Evolutionary conservation across 2,329 filamentous ascomycete species (phyloP).

Genomic region (Trichophyton benhamiae): DNA sequence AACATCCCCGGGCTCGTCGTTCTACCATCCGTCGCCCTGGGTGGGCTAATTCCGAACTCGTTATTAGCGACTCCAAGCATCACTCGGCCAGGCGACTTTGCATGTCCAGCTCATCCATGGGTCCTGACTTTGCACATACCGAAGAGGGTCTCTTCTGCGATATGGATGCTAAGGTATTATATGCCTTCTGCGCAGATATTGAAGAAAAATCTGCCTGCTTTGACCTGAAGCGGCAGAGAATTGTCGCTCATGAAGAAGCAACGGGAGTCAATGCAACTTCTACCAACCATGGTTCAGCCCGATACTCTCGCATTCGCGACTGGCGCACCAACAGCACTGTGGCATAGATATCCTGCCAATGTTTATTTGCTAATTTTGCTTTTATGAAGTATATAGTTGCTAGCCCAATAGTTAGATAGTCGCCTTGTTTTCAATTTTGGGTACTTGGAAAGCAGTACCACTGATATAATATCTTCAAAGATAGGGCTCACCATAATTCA

Average conservation of each 20-base stretch:
- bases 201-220: background rate
- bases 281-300: no score
- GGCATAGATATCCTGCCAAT: no score
- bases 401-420: no score
- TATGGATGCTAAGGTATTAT: constrained; percentile 18
- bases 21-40: background rate
- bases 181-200: background rate
- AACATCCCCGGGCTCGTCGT: background rate
- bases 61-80: constrained; percentile 15
- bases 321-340: no score
- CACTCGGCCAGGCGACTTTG: constrained; percentile 24
- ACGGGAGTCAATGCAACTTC: background rate
- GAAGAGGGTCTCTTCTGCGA: constrained; percentile 24
- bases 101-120: constrained; percentile 18
- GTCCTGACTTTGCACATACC: constrained; percentile 24
- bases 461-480: no score
- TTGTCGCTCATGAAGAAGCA: background rate
- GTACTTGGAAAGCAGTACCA: no score
- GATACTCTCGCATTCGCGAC: no score
- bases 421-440: no score
- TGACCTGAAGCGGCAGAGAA: background rate
- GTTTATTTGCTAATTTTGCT: no score
- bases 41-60: constrained; percentile 5
- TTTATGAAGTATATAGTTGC: no score
- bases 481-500: no score